phyloP scores from a whole-genome alignment of 192 early-diverging fungal genomes.

The Phlyctochytrium bullatum region DNA sequence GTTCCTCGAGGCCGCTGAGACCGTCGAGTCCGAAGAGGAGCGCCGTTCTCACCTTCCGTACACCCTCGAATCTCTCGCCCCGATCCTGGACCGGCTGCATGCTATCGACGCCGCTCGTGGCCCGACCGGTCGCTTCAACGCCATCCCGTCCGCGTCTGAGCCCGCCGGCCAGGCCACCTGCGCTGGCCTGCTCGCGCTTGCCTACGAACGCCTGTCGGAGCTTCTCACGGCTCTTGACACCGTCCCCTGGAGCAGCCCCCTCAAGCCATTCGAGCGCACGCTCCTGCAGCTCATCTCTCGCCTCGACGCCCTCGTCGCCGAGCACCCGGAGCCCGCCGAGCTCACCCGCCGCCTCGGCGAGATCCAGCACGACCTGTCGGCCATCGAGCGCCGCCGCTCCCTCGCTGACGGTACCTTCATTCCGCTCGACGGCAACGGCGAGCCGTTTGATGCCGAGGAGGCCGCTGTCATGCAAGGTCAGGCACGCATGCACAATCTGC shows the following conservation, averaged over 20 bases:
- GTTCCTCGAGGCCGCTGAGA: no score
- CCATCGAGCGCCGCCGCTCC: slow-evolving; percentile 6
- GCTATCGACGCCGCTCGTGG: slow-evolving; percentile 12
- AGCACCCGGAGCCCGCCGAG: background rate
- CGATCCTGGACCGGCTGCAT: slow-evolving; percentile 15
- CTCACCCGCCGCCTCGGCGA: background rate
- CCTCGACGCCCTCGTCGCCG: no score
- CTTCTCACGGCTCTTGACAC: slow-evolving; percentile 17
- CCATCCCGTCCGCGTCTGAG: no score
- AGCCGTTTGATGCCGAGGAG: background rate
- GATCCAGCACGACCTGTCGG: background rate
- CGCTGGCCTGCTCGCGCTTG: slow-evolving; percentile 15
- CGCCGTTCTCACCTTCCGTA: no score
- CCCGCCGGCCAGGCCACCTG: slow-evolving; percentile 15
- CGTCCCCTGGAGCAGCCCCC: slow-evolving; percentile 8
- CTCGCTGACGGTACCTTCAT: slow-evolving; percentile 7
- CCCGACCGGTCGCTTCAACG: slow-evolving; percentile 1
- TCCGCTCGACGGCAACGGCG: no score
- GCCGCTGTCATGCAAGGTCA: slow-evolving; percentile 20
- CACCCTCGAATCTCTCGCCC: slow-evolving; percentile 14
- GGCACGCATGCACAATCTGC: slow-evolving; percentile 20
- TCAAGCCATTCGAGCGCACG: slow-evolving; percentile 10
- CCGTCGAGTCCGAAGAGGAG: background rate
- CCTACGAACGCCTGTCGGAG: slow-evolving; percentile 10
- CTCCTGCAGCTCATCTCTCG: slow-evolving; percentile 12